Evolutionary conservation across 2,329 filamentous ascomycete species (phyloP), one percentile per base, ranked within the genome.

Genomic region (Trichoderma atrobrunneum): DNA sequence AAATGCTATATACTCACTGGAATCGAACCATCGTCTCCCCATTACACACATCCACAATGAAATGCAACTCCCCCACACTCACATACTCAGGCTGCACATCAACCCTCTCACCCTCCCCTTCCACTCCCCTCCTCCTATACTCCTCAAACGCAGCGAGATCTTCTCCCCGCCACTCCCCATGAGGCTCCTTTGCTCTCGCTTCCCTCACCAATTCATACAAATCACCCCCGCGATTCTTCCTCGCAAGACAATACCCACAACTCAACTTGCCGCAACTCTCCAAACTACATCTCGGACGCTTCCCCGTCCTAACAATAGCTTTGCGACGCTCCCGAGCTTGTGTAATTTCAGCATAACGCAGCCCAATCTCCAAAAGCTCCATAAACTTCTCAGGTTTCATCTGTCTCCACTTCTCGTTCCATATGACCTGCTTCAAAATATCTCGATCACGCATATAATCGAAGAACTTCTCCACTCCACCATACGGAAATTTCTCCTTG

Each of bases 1-100:
- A 21, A 51, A n/a, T 2, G 18, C 7, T 7, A n/a, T 1, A n/a
- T 26, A 56, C 72, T 36, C 28, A 73, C 68, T 69, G 64, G 18
- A 71, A 71, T 34, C 66, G 70, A 51, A 73, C 60, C 32, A 68
- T 67, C 12, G 51, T 64, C 11, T 57, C 11, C 14, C 63, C 39
- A 24, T 67, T 59, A 26, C 72, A 73, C 10, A 57, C 24, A 26
- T 71, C 68, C 21, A 73, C 68, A 7, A 73, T n/a, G 26, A 73
- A 57, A 56, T 73, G 68, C n/a, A 73, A 21, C 7, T 63, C 68
- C 3, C 68, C 68, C 43, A 71, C 62, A 7, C 64, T 65, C 18
- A 63, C 48, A 57, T 73, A 71, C 39, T 54, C 43, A 16, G 48
- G 18, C 21, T 6, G 16, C 21, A 36, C 48, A 34, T 66, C 28